Evolutionary conservation across 306 rosid genomes (phyloP), one percentile per base, ranked within the genome.

Genomic region (Vachellia collinsii): DNA sequence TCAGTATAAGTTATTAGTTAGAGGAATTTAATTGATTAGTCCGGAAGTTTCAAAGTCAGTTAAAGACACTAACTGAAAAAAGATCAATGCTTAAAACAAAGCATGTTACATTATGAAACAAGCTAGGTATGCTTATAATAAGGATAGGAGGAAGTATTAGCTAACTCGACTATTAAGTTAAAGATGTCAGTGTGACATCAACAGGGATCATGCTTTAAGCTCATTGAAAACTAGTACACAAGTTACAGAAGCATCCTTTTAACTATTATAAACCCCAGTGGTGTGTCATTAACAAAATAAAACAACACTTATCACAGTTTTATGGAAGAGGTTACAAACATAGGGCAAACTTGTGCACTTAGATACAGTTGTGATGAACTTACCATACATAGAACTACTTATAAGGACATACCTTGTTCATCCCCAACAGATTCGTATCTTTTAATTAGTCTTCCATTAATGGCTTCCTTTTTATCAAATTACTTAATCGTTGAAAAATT

Each of bases 241-340:
- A 13, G 13, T n/a, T 59, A 19, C 65, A 58, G 74, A 23, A 76
- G 63, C 77, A 77, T 64, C 23, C 69, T n/a, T 77, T 29, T 58
- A 5, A 56, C 58, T 11, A 59, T 4, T 23, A 59, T 65, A 76
- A 70, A 71, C 34, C 4, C 23, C 50, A 19, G 10, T 67, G 23
- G 12, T 4, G 34, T n/a, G 16, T 41, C 19, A 42, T 69, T 20
- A 43, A 22, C 53, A 69, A 13, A n/a, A 20, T 23, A 43, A 20
- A 69, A 41, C 5, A 4, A 22, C 74, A n/a, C 20, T 20, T n/a
- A 20, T 7, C 16, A 34, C 11, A 36, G 70, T 6, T 64, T 64
- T 11, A 64, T 16, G 14, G n/a, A 64, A 64, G 43, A 64, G 16
- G 20, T 34, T 36, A 36, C 20, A 36, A 63, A 64, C 44, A 14